Conservation (phyloP, 768 basidiomycete species). For the Mycena polygramma region DNA sequence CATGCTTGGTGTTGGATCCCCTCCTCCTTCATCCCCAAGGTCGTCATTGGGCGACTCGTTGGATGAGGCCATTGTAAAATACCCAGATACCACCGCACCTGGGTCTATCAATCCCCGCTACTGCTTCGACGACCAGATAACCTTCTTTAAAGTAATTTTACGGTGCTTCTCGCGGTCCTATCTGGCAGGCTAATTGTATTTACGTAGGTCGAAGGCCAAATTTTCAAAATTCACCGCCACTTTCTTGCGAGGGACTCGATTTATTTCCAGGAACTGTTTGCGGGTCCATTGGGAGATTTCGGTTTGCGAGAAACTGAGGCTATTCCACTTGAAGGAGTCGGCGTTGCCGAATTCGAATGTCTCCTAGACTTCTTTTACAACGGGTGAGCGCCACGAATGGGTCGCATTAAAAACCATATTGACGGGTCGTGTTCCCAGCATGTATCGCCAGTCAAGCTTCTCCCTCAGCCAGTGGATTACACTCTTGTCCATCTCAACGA, state of each 20-base stretch:
- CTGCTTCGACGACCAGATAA: constrained; percentile 37
- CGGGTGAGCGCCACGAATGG: constrained; percentile 13
- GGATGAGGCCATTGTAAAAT: constrained; percentile 25
- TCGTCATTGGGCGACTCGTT: constrained; percentile 20
- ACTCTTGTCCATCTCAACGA: constrained; percentile 32
- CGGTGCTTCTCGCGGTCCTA: not conserved
- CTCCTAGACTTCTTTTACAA: constrained; percentile 38
- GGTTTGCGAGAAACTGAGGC: constrained; percentile 32
- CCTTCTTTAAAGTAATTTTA: constrained; percentile 29
- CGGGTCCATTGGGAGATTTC: constrained; percentile 34
- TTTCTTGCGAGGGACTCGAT: constrained; percentile 40
- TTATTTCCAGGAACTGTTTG: constrained; percentile 41
- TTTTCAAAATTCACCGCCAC: constrained; percentile 40
- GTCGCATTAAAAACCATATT: not conserved
- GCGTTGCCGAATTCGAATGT: constrained; percentile 35
- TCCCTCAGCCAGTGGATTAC: constrained; percentile 37
- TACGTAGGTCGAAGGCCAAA: constrained; percentile 36
- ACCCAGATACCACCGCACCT: constrained; percentile 11
- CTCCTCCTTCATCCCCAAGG: constrained; percentile 15
- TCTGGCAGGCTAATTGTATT: not conserved
- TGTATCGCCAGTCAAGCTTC: constrained; percentile 23
- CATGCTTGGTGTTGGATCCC: constrained; percentile 22
- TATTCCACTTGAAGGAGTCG: constrained; percentile 32
- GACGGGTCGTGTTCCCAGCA: constrained; percentile 4
- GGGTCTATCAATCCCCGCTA: constrained; percentile 34